Evolutionary conservation across 2,329 filamentous ascomycete species (phyloP), one percentile per base, ranked within the genome.

Genomic region (Biscogniauxia mediterranea): DNA sequence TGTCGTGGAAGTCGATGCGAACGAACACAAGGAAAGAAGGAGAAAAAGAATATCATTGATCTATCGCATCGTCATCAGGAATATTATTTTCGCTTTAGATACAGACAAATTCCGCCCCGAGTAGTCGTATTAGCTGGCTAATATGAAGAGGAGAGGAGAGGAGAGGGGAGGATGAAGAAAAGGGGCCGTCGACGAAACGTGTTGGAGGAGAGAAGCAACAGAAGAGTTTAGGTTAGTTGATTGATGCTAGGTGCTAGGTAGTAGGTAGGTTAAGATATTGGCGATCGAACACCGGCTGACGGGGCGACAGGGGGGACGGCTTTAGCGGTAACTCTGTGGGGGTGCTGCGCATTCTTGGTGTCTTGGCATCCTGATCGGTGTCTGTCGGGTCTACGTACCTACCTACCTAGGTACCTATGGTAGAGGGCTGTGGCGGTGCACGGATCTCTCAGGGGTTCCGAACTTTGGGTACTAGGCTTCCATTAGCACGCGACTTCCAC

Each of bases 391-490:
- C n/a, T n/a, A n/a, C n/a, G n/a, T n/a, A n/a, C n/a, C n/a, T n/a
- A n/a, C n/a, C n/a, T n/a, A 23, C 23, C 5, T 23, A 23, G 23
- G 23, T 23, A 3, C 38, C 38, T 13, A n/a, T 46, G 50, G 19
- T 52, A 15, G 49, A 25, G 56, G 50, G 15, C 50, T 57, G 56
- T 57, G 56, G 56, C 56, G 23, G 56, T 57, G 56, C 56, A 21
- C 50, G 19, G 19, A 52, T 20, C 50, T 21, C 50, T 52, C 49
- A n/a, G 49, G 19, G 26, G 26, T 28, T 28, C 26, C 26, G 4
- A 28, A 28, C 26, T 28, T 28, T 28, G 5, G 5, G 5, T 28
- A 5, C 26, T 28, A 28, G 5, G 26, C 26, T 4, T 17, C n/a
- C n/a, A n/a, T n/a, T n/a, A n/a, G n/a, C n/a, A n/a, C n/a, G n/a